A percentile compares a stretch with the other conserved stretches of the same genome.
Evolutionary conservation across 2,329 filamentous ascomycete genomes (phyloP).

Genomic region (Cadophora gregata): DNA sequence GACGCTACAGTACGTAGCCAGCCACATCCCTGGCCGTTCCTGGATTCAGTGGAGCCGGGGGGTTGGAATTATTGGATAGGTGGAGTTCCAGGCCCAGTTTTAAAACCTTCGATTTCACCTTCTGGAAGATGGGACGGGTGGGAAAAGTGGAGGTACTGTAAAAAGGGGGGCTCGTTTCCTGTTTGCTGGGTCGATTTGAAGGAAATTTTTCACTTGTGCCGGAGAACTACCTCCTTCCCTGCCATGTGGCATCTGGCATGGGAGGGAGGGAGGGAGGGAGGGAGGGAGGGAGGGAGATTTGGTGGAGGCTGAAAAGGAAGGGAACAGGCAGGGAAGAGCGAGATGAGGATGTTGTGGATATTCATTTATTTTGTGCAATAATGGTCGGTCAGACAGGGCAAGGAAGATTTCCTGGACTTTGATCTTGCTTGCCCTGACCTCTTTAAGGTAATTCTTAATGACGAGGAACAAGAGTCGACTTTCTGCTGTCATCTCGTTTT

Average conservation of each 20-base stretch:
- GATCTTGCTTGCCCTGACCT: neutral
- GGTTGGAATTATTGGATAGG: constrained; percentile 2
- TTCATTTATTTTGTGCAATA: too few species aligned
- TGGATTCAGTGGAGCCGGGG: neutral
- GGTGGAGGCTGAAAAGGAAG: constrained; percentile 5
- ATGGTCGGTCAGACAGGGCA: neutral
- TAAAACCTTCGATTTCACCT: constrained; percentile 27
- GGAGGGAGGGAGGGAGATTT: too few species aligned
- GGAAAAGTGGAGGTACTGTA: neutral
- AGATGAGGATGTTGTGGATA: neutral
- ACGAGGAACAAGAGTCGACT: neutral
- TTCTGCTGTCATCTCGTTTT: neutral
- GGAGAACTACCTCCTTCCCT: neutral
- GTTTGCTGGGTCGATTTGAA: constrained; percentile 13
- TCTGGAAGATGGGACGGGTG: constrained; percentile 26
- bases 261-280: too few species aligned
- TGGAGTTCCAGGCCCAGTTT: neutral
- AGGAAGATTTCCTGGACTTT: neutral
- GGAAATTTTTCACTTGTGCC: neutral
- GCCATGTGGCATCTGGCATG: constrained; percentile 5
- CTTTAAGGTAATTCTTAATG: neutral
- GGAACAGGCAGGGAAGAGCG: neutral
- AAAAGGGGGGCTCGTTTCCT: constrained; percentile 10
- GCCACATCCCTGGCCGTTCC: neutral
- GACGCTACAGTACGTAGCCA: neutral